These are phyloP conservation scores for Silybum marianum DNA, from an alignment of 129 eudicot species.

Conservation along the genomic window DNA sequence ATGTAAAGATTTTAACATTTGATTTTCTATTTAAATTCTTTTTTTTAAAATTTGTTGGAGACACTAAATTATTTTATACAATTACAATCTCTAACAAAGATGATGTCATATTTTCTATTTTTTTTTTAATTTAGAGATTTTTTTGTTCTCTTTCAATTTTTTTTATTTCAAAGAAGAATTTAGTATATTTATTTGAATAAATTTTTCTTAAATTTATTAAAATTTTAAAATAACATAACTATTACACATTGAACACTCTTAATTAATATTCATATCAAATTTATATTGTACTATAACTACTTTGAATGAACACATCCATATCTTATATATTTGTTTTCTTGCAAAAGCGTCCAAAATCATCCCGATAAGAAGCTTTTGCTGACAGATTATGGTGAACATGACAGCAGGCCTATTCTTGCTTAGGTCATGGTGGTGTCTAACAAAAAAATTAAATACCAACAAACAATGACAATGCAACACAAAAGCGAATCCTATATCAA, in stretches of 20 bases:
- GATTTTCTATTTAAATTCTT: no score
- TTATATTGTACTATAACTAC: background rate
- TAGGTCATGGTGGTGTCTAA: background rate
- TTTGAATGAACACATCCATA: background rate
- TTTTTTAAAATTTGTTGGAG: no score
- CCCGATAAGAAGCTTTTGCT: background rate
- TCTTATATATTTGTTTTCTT: background rate
- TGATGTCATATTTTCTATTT: no score
- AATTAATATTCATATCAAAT: background rate
- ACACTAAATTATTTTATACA: no score
- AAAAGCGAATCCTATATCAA: no score
- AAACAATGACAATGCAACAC: background rate
- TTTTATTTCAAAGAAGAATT: no score
- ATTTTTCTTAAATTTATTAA: background rate
- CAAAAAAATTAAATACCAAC: background rate
- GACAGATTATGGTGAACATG: slow-evolving; percentile 6
- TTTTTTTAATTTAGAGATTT: no score
- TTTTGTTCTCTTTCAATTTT: no score
- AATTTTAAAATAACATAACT: background rate
- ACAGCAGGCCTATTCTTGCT: background rate
- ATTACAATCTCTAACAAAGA: no score
- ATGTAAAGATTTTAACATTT: no score
- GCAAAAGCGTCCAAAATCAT: slow-evolving; percentile 1
- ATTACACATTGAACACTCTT: background rate
- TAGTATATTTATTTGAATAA: no score